phyloP scores from a whole-genome alignment of 75 land plant genomes.

The Selaginella tamariscina region DNA sequence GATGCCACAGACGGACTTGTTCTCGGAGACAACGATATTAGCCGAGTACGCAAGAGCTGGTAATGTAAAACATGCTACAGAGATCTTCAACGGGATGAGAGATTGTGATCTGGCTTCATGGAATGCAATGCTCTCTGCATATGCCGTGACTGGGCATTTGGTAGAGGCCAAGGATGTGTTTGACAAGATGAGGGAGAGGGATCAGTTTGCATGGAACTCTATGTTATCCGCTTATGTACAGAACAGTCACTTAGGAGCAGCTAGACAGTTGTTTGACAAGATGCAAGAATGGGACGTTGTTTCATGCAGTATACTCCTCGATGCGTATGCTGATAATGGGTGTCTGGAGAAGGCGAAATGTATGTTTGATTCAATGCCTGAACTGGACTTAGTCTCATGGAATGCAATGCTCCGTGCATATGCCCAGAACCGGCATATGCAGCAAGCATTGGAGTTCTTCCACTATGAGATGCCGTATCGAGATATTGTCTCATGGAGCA shows the following conservation, averaged over 20 bases:
- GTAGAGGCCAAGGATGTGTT: neutral
- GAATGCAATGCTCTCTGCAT: neutral
- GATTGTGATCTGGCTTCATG: neutral
- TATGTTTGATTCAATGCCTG: neutral
- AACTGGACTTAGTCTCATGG: neutral
- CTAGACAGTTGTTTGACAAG: neutral
- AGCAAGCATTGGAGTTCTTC: neutral
- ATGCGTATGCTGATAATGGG: neutral
- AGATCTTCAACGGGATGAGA: neutral
- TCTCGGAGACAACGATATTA: neutral
- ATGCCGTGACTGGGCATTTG: neutral
- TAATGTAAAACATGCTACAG: neutral
- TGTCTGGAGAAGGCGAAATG: neutral
- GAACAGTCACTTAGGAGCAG: neutral
- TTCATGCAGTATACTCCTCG: neutral
- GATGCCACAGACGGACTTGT: neutral
- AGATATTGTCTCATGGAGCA: neutral
- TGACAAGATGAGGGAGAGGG: neutral
- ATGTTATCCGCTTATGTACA: neutral
- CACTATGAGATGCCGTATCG: neutral
- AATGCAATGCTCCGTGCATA: neutral
- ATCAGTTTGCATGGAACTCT: neutral
- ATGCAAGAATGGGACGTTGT: neutral
- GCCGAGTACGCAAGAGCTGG: neutral
- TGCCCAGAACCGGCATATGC: neutral